Base-by-base conservation (phyloP, 768 basidiomycete genomes). In the Boletus bicolor region DNA sequence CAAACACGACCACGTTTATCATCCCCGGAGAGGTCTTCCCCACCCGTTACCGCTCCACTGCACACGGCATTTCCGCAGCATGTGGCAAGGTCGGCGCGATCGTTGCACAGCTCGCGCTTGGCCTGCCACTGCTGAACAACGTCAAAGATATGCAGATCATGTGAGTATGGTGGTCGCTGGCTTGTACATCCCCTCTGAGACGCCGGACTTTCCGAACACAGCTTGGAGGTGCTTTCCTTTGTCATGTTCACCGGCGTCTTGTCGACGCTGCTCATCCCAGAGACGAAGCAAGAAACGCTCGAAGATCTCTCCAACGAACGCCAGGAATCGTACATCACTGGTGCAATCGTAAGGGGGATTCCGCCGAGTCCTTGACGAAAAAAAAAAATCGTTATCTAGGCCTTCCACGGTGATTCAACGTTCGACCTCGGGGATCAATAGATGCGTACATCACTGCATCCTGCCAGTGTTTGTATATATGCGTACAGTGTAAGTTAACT, bases 231-330 rank as follows among this genome's bases (percentile, higher is more conserved):
- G 58, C 88, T 93, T 58, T 88, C 90, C 9, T 73, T 91, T 46
- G 86, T 92, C 78, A 92, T 91, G 90, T 73, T 91, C 54, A 91
- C 88, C 1, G 91, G 91, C 50, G 75, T 91, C 62, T 79, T 86
- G 74, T 91, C 92, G 9, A 92, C 91, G 2, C 73, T 91, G 41
- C 79, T 93, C 26, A 68, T 93, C n/a, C 87, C 88, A 34, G 92
- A 93, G 74, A 92, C 92, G 45, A 93, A 82, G 67, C 72, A 74
- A 14, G 73, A 63, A 66, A 65, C 80, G 7, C 77, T 91, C 24
- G 89, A 91, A 72, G 82, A 86, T 10, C 75, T 91, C 24, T 91
- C 89, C 9, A 83, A 84, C 64, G 89, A 91, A 68, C 68, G 75
- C 2, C 88, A 90, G 62, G 79, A 82, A 0, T 77, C 78, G 45